These are phyloP conservation scores for Mortierella sp. DNA, from an alignment of 371 early-diverging fungal genomes.

Conservation along the genomic window DNA sequence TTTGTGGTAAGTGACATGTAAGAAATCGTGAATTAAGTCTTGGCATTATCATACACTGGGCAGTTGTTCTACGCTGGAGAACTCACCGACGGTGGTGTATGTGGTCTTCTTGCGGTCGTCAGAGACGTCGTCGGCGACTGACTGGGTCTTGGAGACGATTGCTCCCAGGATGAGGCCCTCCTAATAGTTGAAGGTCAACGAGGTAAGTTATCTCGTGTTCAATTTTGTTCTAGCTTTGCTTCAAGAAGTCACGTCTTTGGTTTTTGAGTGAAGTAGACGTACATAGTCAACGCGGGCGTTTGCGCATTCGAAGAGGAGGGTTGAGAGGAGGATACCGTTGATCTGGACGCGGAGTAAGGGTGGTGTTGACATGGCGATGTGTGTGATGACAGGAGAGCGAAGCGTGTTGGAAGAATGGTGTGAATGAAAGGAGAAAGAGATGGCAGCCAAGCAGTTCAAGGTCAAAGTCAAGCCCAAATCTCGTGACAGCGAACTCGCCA, in stretches of 20 bases:
- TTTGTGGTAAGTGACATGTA: background rate
- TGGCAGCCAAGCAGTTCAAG: background rate
- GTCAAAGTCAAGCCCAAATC: too few relatives aligned
- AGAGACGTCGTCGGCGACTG: constrained; percentile 50
- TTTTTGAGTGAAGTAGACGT: background rate
- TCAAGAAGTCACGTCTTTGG: background rate
- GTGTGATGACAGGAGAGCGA: background rate
- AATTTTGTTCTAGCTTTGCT: background rate
- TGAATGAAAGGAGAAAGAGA: background rate
- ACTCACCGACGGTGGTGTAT: constrained; percentile 47
- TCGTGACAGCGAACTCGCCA: too few relatives aligned
- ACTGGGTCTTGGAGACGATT: constrained; percentile 36
- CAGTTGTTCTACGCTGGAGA: background rate
- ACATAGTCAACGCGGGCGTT: constrained; percentile 54
- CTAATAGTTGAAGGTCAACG: constrained; percentile 13
- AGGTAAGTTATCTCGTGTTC: background rate
- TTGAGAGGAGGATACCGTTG: constrained; percentile 53
- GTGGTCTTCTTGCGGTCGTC: constrained; percentile 43
- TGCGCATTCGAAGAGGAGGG: constrained; percentile 53
- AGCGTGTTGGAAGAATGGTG: background rate
- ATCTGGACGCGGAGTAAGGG: constrained; percentile 48
- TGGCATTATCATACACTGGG: background rate
- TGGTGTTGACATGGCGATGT: constrained; percentile 14
- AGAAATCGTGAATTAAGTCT: background rate
- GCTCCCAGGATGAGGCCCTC: constrained; percentile 51